Conservation (phyloP, 257 asterid species). For the Linderniella brevidens region DNA sequence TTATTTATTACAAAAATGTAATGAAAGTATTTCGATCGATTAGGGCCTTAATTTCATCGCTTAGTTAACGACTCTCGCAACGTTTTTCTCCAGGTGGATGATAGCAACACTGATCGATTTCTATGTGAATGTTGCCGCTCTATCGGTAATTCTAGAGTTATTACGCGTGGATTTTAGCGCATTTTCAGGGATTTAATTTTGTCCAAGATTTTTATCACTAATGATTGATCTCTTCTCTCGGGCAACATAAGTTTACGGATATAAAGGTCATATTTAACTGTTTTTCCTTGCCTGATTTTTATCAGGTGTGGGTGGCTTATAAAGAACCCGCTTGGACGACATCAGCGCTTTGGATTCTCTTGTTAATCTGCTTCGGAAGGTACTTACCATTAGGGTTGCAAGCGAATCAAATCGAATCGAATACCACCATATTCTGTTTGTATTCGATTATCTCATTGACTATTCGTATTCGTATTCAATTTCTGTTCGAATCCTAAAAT, state of each 20-base stretch:
- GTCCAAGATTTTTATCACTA: neutral
- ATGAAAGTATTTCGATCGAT: neutral
- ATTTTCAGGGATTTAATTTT: neutral
- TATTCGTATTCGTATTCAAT: neutral
- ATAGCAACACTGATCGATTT: conserved; percentile 58
- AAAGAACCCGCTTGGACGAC: conserved; percentile 51
- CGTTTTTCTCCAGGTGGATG: conserved; percentile 45
- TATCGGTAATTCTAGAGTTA: conserved; percentile 32
- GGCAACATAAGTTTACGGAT: conserved; percentile 1
- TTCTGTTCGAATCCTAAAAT: neutral
- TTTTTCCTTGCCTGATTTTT: neutral
- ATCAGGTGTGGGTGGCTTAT: conserved; percentile 84
- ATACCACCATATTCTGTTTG: no score
- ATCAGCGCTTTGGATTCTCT: conserved; percentile 42
- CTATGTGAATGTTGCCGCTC: conserved; percentile 34
- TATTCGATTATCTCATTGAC: neutral
- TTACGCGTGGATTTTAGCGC: neutral
- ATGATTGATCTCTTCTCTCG: conserved; percentile 2
- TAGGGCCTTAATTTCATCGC: neutral
- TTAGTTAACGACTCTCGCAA: no score
- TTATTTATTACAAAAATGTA: neutral
- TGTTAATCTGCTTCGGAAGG: conserved; percentile 74
- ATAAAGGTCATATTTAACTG: neutral
- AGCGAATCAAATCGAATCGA: neutral
- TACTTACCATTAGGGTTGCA: conserved; percentile 3